Evolutionary conservation across 345 rosid species (phyloP).

Genomic region (Euclidium syriacum): DNA sequence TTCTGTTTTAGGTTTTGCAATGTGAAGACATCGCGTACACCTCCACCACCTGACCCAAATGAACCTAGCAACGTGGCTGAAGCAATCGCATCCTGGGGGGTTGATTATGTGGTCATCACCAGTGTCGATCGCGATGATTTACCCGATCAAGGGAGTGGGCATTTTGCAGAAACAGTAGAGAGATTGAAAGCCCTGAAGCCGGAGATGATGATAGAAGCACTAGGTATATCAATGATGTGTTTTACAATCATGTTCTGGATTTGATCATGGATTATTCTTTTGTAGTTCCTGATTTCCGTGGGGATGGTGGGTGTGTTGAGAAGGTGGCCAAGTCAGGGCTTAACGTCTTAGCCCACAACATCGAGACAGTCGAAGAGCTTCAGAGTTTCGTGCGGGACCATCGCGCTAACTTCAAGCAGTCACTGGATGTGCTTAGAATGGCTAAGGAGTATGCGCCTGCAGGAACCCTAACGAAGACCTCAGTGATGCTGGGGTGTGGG

Average conservation of each 20-base stretch:
- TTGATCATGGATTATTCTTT: background rate
- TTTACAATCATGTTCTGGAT: no score
- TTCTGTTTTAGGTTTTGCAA: slow-evolving; percentile 63
- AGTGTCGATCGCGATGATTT: slow-evolving; percentile 92
- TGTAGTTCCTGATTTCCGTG: slow-evolving; percentile 95
- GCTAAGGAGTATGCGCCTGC: slow-evolving; percentile 73
- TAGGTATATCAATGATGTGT: slow-evolving; percentile 43
- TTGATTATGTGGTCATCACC: slow-evolving; percentile 87
- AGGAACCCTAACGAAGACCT: slow-evolving; percentile 89
- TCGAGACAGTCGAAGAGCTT: slow-evolving; percentile 96
- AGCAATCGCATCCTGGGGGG: slow-evolving; percentile 97
- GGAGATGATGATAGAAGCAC: slow-evolving; percentile 80
- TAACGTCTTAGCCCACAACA: slow-evolving; percentile 93
- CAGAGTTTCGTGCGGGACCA: slow-evolving; percentile 80
- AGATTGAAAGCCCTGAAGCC: slow-evolving; percentile 84
- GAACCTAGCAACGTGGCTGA: slow-evolving; percentile 91
- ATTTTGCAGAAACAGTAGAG: slow-evolving; percentile 72
- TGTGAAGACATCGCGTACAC: slow-evolving; percentile 92
- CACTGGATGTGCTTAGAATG: slow-evolving; percentile 80
- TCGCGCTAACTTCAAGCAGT: slow-evolving; percentile 96
- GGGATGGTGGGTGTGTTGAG: slow-evolving; percentile 70
- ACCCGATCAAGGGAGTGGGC: slow-evolving; percentile 81
- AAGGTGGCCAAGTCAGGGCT: slow-evolving; percentile 84
- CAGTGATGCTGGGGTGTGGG: slow-evolving; percentile 96
- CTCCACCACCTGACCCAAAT: slow-evolving; percentile 88